Base-by-base conservation (phyloP, 768 basidiomycete genomes). In the Russula sp. region DNA sequence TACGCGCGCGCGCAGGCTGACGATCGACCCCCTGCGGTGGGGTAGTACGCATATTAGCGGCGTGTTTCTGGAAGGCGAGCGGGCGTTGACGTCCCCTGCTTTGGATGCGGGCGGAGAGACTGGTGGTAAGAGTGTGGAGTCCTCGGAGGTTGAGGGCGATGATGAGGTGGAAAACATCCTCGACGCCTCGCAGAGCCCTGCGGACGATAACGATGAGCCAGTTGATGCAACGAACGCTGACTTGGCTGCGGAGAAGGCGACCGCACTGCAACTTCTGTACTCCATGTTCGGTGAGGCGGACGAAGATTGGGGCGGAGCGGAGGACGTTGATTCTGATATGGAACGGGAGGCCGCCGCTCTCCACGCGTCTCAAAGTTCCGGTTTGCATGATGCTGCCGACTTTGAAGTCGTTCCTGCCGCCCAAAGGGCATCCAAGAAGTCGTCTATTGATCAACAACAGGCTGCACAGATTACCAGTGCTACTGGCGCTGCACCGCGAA, bases 1-100 rank as follows among this genome's bases (percentile, higher is more conserved):
- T 42, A 72, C 74, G 10, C 79, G 90, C 20, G 85, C 90, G 2
- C 77, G 87, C 64, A 75, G 82, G 63, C 78, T 79, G 63, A 84
- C 79, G 51, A 92, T 94, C 68, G 90, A 93, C 70, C 85, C 90
- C 68, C 81, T 83, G 18, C 80, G 80, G 56, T 92, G 84, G 79
- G 87, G 84, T 26, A 87, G 88, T 49, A 78, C 79, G 20, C 85
- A 90, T 72, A 69, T 92, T 69, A 88, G 83, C 62, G 91, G 89
- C 3, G 74, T 82, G 26, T 88, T 90, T 73, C 70, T 92, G 69
- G 87, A 74, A 38, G 64, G 66, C 5, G 67, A 38, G 10, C 49
- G 30, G 5, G 30, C 62, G 42, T 22, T 34, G 26, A 5, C 22
- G n/a, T n/a, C 42, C 20, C 28, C 26, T 3, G 32, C 53, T 6